phyloP scores from a whole-genome alignment of 2,329 filamentous ascomycete species.

The Fonsecaea multimorphosa region DNA sequence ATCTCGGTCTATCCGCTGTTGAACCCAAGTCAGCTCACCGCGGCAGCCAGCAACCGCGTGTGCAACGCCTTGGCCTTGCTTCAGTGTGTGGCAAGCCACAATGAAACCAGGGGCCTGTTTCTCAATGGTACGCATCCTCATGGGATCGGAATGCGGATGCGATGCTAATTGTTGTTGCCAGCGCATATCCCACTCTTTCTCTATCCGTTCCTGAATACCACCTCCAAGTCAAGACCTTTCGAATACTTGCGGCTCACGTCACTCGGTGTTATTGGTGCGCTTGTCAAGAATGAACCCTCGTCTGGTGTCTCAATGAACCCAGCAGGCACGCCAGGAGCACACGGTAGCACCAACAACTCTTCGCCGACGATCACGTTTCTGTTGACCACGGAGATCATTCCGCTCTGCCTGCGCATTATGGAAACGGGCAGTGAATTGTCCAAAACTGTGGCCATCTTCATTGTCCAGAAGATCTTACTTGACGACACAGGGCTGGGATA shows the following conservation, averaged over 20 bases:
- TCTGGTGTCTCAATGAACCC: constrained; percentile 36
- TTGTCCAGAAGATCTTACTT: constrained; percentile 97
- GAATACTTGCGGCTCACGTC: constrained; percentile 96
- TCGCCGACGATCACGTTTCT: constrained; percentile 99
- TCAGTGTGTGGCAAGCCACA: constrained; percentile 96
- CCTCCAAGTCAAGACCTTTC: constrained; percentile 95
- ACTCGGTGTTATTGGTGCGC: constrained; percentile 91
- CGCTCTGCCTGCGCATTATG: constrained; percentile 97
- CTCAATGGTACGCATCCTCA: constrained; percentile 71
- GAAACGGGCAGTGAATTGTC: constrained; percentile 97
- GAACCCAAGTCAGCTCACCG: constrained; percentile 95
- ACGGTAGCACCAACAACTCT: constrained; percentile 55
- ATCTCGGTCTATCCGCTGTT: constrained; percentile 97
- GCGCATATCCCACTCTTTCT: constrained; percentile 97
- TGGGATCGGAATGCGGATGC: background rate
- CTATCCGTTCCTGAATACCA: constrained; percentile 98
- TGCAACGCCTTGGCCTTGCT: constrained; percentile 95
- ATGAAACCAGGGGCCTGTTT: constrained; percentile 92
- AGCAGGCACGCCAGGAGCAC: constrained; percentile 32
- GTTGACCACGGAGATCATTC: constrained; percentile 97
- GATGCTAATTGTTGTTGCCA: constrained; percentile 48
- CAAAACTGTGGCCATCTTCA: constrained; percentile 99
- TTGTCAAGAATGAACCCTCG: constrained; percentile 87
- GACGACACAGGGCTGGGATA: constrained; percentile 97
- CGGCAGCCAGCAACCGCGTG: constrained; percentile 94